Conservation (phyloP, 2,329 filamentous ascomycete genomes). For the Cytospora schulzeri region DNA sequence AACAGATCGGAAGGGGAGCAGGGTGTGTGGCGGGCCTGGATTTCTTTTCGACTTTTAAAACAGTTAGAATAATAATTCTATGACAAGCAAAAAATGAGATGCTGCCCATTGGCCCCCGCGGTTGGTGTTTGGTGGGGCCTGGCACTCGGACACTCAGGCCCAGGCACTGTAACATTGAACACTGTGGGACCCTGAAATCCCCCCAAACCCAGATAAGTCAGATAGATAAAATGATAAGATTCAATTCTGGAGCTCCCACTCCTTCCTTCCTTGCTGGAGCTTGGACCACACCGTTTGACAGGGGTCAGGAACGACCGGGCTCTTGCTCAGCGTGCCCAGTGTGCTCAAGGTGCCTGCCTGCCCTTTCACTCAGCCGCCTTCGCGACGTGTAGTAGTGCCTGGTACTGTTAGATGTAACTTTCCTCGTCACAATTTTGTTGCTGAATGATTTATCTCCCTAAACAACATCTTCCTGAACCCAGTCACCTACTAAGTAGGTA, state of each 20-base stretch:
- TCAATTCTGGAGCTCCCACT: background rate
- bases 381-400: background rate
- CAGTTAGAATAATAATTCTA: background rate
- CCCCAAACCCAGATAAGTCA: background rate
- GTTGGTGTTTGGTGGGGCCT: constrained; percentile 6
- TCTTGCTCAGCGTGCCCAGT: no score
- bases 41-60: background rate
- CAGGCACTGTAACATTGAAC: background rate
- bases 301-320: background rate
- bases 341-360: background rate
- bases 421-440: background rate
- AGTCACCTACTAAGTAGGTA: background rate
- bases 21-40: background rate
- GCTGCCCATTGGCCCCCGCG: constrained; percentile 23
- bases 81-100: constrained; percentile 25
- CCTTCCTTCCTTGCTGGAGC: no score
- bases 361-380: background rate
- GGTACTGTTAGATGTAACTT: background rate
- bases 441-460: background rate
- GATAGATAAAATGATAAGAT: no score
- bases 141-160: background rate
- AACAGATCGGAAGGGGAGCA: background rate
- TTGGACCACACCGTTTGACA: background rate
- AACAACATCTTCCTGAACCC: background rate
- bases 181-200: background rate